A percentile compares a stretch with the other conserved stretches of the same genome.
Evolutionary conservation across 352 stramenopile genomes (phyloP).

Genomic region (Globisporangium camurandrum): DNA sequence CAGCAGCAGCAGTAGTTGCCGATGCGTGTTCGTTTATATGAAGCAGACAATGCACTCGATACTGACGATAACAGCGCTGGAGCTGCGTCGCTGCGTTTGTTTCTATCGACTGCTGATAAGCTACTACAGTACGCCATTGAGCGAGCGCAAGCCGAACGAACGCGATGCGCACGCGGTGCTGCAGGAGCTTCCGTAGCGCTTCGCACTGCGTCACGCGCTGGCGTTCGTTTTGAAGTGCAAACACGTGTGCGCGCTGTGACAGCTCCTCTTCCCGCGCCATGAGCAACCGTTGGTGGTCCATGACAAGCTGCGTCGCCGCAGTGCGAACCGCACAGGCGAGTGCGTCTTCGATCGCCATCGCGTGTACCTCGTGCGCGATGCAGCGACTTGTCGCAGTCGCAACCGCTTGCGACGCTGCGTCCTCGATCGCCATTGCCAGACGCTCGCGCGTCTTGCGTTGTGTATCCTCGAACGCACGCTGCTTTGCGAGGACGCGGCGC

Average conservation of each 20-base stretch:
- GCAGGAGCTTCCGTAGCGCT: background rate
- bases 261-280: conserved; percentile 11
- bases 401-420: conserved; percentile 7
- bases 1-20: no score
- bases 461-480: conserved; percentile 12
- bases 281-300: conserved; percentile 9
- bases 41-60: no score
- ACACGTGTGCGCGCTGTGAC: conserved; percentile 2
- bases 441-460: conserved; percentile 16
- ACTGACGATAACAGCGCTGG: conserved; percentile 1
- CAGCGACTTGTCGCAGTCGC: background rate
- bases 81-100: background rate
- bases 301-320: conserved; percentile 7
- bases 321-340: background rate
- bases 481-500: conserved; percentile 21
- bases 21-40: no score
- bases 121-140: background rate
- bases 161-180: background rate
- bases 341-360: conserved; percentile 17
- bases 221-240: background rate
- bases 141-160: conserved; percentile 1
- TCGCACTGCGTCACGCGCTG: background rate
- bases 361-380: conserved; percentile 5
- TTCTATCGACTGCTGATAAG: background rate
- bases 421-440: conserved; percentile 25